phyloP scores from a whole-genome alignment of 2,329 filamentous ascomycete species.

The Aspergillus thermomutatus region DNA sequence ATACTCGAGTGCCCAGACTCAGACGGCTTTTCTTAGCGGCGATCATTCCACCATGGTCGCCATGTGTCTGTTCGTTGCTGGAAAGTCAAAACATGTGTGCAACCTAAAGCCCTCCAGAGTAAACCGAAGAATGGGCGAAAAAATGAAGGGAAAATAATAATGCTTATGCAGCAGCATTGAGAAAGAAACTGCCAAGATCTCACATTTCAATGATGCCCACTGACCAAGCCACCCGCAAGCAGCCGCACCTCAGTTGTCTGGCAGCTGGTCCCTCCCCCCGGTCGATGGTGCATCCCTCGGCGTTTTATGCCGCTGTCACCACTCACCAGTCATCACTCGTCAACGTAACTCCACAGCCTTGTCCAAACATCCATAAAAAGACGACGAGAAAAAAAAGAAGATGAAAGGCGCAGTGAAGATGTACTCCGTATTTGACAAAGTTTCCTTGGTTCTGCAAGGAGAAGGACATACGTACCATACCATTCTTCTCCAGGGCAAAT shows the following conservation, averaged over 20 bases:
- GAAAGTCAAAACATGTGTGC: slow-evolving; percentile 15
- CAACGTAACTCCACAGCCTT: too few species aligned
- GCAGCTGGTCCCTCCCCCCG: not conserved
- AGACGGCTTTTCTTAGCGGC: slow-evolving; percentile 13
- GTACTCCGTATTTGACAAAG: not conserved
- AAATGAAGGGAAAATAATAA: not conserved
- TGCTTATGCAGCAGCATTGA: too few species aligned
- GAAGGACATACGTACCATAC: not conserved
- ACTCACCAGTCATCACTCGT: not conserved
- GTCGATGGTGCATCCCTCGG: slow-evolving; percentile 7
- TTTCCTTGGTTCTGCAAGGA: not conserved
- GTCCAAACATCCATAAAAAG: too few species aligned
- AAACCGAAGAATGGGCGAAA: not conserved
- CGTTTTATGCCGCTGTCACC: slow-evolving; percentile 8
- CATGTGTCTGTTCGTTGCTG: slow-evolving; percentile 18
- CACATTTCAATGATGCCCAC: not conserved
- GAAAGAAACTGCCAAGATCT: not conserved
- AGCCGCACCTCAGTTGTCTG: not conserved
- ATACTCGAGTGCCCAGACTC: not conserved
- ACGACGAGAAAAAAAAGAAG: too few species aligned
- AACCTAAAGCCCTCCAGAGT: not conserved
- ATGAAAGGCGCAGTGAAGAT: not conserved
- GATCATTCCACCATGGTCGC: slow-evolving; percentile 25
- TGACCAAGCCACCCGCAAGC: not conserved
- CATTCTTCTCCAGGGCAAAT: not conserved